These are phyloP conservation scores for Melastoma candidum DNA, from an alignment of 441 rosid species.

Conservation along the genomic window DNA sequence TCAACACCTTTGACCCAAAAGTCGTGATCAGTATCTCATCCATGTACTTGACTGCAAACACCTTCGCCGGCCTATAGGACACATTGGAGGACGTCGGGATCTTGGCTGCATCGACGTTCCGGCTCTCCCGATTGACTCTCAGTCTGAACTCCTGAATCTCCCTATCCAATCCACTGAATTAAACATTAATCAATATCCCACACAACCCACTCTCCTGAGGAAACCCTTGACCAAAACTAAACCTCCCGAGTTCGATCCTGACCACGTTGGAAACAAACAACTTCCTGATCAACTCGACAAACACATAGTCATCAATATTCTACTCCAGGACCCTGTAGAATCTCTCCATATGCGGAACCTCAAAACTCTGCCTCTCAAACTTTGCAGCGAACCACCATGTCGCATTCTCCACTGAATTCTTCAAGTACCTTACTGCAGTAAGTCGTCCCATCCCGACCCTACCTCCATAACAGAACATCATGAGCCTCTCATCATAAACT, in stretches of 20 bases:
- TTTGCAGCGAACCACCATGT: slow-evolving; percentile 80
- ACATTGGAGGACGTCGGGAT: no score
- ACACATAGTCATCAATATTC: slow-evolving; percentile 45
- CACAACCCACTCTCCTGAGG: slow-evolving; percentile 79
- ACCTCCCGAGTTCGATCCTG: not conserved
- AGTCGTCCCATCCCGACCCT: slow-evolving; percentile 52
- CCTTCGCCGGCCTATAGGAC: slow-evolving; percentile 21
- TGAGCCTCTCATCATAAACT: slow-evolving; percentile 70
- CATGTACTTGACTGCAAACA: slow-evolving; percentile 66
- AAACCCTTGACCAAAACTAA: slow-evolving; percentile 63
- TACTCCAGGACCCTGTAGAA: slow-evolving; percentile 32
- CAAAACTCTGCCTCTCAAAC: slow-evolving; percentile 33
- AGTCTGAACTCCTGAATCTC: no score
- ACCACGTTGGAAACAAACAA: slow-evolving; percentile 44
- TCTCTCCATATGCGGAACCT: not conserved
- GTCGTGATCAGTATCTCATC: slow-evolving; percentile 73
- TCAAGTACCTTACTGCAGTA: slow-evolving; percentile 72
- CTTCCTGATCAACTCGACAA: slow-evolving; percentile 42
- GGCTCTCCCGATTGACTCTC: no score
- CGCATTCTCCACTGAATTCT: slow-evolving; percentile 58
- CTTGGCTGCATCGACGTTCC: no score
- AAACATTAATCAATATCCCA: slow-evolving; percentile 54
- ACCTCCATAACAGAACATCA: slow-evolving; percentile 43
- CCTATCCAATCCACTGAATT: not conserved
- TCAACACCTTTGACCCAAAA: slow-evolving; percentile 51